Base-by-base conservation (phyloP, 2,329 filamentous ascomycete genomes). In the Aotearoamyces nothofagi region DNA sequence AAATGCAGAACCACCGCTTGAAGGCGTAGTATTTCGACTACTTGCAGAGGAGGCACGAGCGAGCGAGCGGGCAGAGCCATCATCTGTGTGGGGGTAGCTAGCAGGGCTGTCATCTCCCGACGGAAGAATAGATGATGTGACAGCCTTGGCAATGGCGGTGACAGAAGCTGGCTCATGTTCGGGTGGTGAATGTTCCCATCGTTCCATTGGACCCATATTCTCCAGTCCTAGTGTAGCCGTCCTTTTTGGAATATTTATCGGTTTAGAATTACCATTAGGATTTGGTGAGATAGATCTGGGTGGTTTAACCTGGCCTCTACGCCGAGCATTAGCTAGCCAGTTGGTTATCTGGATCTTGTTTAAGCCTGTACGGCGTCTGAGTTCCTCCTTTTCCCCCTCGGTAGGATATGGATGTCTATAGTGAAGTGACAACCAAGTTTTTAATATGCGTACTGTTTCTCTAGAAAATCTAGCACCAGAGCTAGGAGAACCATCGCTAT, bases 271-370 rank as follows among this genome's bases (percentile, higher is more conserved):
- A 37, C 62, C 65, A 15, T 70, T 65, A 25, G 76, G 57, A 40
- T 76, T 69, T 1, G 82, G 79, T 4, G 81, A 86, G 11, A 66
- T 70, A 16, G 69, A 72, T 38, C 76, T 65, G 26, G 70, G 71
- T 2, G 69, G 61, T 26, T 74, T 69, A 31, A 78, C 72, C 56
- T 92, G 93, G 42, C 80, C 76, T 37, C 84, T 68, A 32, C 84
- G 71, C 24, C 84, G 73, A 33, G 83, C 83, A 52, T 93, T 93
- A 34, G 84, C 84, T 26, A 93, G 69, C 84, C 84, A 93, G 49
- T 92, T 92, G 8, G 76, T 77, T 42, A 93, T 87, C 46, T 94
- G 86, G 9, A 66, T 78, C 43, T 81, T 72, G 49, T 72, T 84
- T 22, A 94, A 61, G 5, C 83, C 82, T 1, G 84, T 93, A 42